Evolutionary conservation across 371 early-diverging fungal species (phyloP), one percentile per base, ranked within the genome.

Genomic region (Mucor lusitanicus): DNA sequence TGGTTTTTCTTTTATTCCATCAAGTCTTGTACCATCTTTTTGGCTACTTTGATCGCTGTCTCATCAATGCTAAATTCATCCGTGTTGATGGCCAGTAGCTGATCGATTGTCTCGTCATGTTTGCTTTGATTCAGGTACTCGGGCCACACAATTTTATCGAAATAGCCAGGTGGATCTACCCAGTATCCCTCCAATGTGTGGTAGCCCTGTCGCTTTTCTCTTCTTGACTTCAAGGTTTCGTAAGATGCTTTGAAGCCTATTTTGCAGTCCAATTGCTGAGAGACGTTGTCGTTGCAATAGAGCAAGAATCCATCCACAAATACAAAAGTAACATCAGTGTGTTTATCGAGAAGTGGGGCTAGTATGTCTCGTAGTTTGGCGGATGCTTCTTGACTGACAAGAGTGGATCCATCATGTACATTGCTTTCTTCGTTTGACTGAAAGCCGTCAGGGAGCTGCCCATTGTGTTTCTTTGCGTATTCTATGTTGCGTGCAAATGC

Each of bases 281-380:
- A 68, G 2, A 90, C 66, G 15, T 67, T 70, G 4, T 69, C 64
- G 56, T 85, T 71, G 59, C 74, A 76, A 65, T 78, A 94, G 35
- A 94, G 84, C 64, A 96, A 79, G 64, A 96, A 94, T 25, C 96
- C 96, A 71, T 96, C 96, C 3, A 94, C 87, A 25, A 96, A 78
- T 6, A 92, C 72, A 69, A 90, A 85, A 3, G 50, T 50, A 5
- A 65, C 37, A 32, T 46, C 69, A 50, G 72, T 61, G 17, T 71
- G 35, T 6, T 59, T 37, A 25, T 71, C 53, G 17, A 54, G 27
- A 23, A 69, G 57, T 6, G 37, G 55, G 0, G 32, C 40, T 11
- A 64, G 21, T 0, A 67, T 55, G 12, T 39, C 21, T 19, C 42
- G 25, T 28, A 72, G 8, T 12, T 64, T 11, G 17, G 46, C 44